Percentiles rank a stretch among this genome's conserved stretches.
Evolutionary conservation across 225 moss, liverwort and hornwort genomes (phyloP).

Genomic region (Antitrichia curtipendula): DNA sequence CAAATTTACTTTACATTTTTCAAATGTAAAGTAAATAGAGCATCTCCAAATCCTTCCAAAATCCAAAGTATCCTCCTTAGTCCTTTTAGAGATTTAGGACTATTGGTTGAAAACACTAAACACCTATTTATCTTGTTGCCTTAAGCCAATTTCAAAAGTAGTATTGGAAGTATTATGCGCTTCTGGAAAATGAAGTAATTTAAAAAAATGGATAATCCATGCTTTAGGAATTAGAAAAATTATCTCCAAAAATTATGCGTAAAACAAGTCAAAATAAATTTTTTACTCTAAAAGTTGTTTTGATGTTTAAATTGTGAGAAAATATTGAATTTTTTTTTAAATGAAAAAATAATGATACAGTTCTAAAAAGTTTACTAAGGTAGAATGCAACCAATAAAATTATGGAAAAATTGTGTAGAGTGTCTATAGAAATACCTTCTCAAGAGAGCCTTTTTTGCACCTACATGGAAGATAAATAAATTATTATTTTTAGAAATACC

Average conservation of each 20-base stretch:
- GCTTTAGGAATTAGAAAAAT: neutral
- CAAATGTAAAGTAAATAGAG: neutral
- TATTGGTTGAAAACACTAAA: rapidly evolving
- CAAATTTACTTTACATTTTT: rapidly evolving
- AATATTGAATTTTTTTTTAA: neutral
- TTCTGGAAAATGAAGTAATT: neutral
- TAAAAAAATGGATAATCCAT: neutral
- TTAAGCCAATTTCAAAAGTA: rapidly evolving
- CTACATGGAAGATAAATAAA: neutral
- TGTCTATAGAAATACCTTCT: rapidly evolving
- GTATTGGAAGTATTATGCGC: neutral
- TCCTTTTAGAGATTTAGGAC: no score
- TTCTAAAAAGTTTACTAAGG: neutral
- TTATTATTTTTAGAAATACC: neutral
- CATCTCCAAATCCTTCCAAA: rapidly evolving
- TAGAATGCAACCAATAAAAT: neutral
- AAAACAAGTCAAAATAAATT: neutral
- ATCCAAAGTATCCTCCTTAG: no score
- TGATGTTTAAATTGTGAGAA: neutral
- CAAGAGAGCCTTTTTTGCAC: neutral
- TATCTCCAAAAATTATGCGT: neutral
- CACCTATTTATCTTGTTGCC: neutral
- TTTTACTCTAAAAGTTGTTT: neutral
- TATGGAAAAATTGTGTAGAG: rapidly evolving
- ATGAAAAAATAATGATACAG: neutral